Base-by-base conservation (phyloP, 2,329 filamentous ascomycete species). In the Xylariaceae sp. region DNA sequence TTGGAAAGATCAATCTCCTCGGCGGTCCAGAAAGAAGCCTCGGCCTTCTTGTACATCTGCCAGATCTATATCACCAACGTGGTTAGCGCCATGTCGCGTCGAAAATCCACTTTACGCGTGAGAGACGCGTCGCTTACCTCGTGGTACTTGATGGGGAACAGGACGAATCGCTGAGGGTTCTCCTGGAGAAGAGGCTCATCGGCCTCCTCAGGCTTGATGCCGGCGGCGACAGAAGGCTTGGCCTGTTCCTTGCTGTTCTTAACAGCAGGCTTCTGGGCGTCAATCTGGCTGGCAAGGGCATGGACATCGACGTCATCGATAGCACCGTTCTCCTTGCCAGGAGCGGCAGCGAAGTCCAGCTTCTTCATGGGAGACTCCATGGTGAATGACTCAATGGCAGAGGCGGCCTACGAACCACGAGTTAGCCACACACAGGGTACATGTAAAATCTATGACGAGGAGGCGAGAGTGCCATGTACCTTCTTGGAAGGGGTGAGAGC, bases 21-120 rank as follows among this genome's bases (percentile, higher is more conserved):
- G 55, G 94, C 94, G 48, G 94, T 99, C 94, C 94, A 99, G 88
- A 99, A 99, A 49, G 94, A 97, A 56, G 94, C 94, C 77, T 99
- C 93, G 67, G 92, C 92, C 82, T 97, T 97, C 87, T 99, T 99
- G 86, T 99, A 99, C 93, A 97, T 97, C 78, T 97, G 93, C 94
- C 94, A 99, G 77, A 97, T 95, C 92, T 97, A 69, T 74, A 66
- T 53, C 61, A 37, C 9, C 6, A 63, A 30, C 23, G 4, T 58
- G 59, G 73, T 83, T 73, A 82, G 77, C 69, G 30, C 41, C 15
- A 62, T 55, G 60, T 61, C 63, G 63, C 69, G 67, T 68, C 56
- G 7, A 39, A 62, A 62, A 63, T n/a, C 70, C 82, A 88, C 82
- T 88, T 82, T 82, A 90, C 88, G 87, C 88, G 88, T 87, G 68